Percentiles rank a stretch among this genome's conserved stretches.
These are phyloP conservation scores for Tieghemostelium lacteum DNA, from an alignment of 78 protist species.

Conservation along the genomic window DNA sequence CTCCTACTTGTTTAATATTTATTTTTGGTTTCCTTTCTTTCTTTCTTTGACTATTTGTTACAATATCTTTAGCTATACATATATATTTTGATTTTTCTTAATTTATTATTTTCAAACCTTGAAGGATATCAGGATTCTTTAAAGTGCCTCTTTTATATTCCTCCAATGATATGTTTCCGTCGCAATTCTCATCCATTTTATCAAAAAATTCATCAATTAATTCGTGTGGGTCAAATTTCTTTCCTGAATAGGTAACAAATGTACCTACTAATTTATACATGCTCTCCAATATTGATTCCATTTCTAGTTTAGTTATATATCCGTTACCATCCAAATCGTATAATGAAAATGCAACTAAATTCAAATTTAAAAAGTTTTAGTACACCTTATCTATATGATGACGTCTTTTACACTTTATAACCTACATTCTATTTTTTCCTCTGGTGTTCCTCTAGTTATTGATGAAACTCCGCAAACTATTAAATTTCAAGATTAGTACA, in stretches of 20 bases:
- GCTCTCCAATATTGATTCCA: slow-evolving; percentile 77
- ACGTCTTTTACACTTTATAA: not conserved
- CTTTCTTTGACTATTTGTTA: no score
- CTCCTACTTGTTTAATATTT: no score
- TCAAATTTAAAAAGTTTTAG: not conserved
- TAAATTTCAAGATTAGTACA: not conserved
- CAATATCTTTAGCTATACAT: not conserved
- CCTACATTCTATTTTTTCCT: slow-evolving; percentile 85
- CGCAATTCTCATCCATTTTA: slow-evolving; percentile 81
- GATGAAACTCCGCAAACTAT: slow-evolving; percentile 78
- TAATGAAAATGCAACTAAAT: slow-evolving; percentile 77
- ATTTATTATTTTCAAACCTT: slow-evolving; percentile 80
- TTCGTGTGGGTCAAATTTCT: slow-evolving; percentile 75
- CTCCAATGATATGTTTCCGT: slow-evolving; percentile 72
- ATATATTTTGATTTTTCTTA: no score
- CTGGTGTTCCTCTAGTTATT: slow-evolving; percentile 84
- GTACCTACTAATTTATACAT: slow-evolving; percentile 86
- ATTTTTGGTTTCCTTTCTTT: no score
- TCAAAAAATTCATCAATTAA: slow-evolving; percentile 83
- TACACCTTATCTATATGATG: not conserved
- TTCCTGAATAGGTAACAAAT: slow-evolving; percentile 81
- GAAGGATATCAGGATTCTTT: slow-evolving; percentile 84
- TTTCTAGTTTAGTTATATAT: slow-evolving; percentile 61
- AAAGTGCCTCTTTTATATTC: slow-evolving; percentile 86
- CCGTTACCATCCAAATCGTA: slow-evolving; percentile 87